Conservation (phyloP, 163 green algal genomes). For the Volvox carteri region DNA sequence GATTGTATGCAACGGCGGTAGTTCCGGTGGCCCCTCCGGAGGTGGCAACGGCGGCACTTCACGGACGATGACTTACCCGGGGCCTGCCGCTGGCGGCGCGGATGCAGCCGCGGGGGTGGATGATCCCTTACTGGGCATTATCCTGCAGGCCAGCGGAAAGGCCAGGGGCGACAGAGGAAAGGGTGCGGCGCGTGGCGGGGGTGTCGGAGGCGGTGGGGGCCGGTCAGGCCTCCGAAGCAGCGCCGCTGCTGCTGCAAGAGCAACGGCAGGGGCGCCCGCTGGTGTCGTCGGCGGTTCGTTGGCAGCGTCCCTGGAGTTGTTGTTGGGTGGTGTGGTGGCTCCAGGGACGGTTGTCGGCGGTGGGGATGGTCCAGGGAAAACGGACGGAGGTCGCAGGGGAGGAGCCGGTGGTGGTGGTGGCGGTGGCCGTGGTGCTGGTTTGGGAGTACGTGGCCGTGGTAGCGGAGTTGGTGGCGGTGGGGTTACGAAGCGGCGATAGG, state of each 20-base stretch:
- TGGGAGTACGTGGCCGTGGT: too few species aligned
- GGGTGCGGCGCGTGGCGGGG: neutral
- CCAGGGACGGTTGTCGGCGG: neutral
- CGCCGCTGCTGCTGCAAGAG: neutral
- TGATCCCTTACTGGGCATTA: constrained; percentile 36
- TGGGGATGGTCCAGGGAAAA: neutral
- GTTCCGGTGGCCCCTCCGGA: neutral
- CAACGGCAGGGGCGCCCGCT: neutral
- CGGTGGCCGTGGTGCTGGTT: neutral
- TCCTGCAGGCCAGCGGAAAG: neutral
- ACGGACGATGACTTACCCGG: neutral
- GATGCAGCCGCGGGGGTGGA: neutral
- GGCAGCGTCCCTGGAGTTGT: constrained; percentile 43
- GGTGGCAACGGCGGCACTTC: neutral
- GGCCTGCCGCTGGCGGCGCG: neutral
- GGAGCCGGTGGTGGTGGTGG: neutral
- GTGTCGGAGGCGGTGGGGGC: neutral
- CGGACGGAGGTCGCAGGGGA: neutral
- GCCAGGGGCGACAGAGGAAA: neutral
- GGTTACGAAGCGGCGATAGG: too few species aligned
- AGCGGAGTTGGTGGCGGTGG: too few species aligned
- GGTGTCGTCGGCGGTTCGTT: constrained; percentile 11
- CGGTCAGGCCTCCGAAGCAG: neutral
- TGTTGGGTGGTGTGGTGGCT: constrained; percentile 10
- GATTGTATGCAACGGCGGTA: neutral